Evolutionary conservation across 129 eudicot genomes (phyloP).

Genomic region (Flaveria brownii): DNA sequence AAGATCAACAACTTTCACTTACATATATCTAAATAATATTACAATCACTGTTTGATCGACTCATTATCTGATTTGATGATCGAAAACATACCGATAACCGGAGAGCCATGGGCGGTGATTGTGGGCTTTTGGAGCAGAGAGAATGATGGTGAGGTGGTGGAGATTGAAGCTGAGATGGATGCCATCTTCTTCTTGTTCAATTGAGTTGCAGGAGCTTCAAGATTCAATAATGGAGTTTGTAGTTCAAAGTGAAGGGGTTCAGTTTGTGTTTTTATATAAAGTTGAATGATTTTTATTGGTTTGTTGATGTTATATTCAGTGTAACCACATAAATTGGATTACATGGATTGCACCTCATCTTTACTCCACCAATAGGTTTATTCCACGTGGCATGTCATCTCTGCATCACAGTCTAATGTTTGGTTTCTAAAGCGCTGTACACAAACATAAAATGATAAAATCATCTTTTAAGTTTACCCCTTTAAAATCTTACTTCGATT

Average conservation of each 20-base stretch:
- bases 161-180: constrained; percentile 72
- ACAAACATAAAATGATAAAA: too few relatives aligned
- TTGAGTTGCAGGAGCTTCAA: constrained; percentile 32
- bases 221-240: constrained; percentile 12
- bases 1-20: constrained; percentile 7
- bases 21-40: neutral
- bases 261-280: constrained; percentile 38
- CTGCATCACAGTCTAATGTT: constrained; percentile 25
- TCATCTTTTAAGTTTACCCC: too few relatives aligned
- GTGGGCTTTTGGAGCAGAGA: constrained; percentile 40
- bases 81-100: constrained; percentile 25
- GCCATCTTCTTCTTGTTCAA: constrained; percentile 46
- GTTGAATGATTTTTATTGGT: constrained; percentile 27
- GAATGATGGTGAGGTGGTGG: constrained; percentile 47
- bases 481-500: too few relatives aligned
- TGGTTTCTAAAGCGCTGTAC: constrained; percentile 12
- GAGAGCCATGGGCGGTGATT: constrained; percentile 16
- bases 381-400: constrained; percentile 55
- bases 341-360: constrained; percentile 61
- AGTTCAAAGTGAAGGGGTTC: constrained; percentile 22
- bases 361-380: constrained; percentile 43
- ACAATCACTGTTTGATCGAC: neutral
- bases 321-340: constrained; percentile 66
- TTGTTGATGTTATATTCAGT: constrained; percentile 19
- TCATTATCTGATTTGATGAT: neutral